A percentile compares a stretch with the other conserved stretches of the same genome.
Conservation (phyloP, 169 alveolate genomes). For the Plasmodium reichenowi region DNA sequence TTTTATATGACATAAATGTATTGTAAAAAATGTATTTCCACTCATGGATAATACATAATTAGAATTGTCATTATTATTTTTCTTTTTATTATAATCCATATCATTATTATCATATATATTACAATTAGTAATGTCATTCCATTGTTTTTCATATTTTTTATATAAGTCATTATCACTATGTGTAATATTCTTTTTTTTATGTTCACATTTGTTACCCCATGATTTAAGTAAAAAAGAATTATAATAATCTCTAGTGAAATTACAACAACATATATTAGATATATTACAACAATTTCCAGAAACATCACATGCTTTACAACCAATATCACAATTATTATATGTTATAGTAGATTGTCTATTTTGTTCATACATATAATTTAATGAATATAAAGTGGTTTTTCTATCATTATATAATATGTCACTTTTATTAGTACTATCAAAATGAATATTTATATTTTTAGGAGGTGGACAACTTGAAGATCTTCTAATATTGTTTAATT, state of each 20-base stretch:
- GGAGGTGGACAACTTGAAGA: constrained; percentile 25
- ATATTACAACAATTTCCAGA: too few relatives aligned
- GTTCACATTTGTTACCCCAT: constrained; percentile 13
- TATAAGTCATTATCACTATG: background rate
- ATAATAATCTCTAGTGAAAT: background rate
- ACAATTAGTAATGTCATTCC: constrained; percentile 2
- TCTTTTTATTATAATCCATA: background rate
- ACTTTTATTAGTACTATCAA: background rate
- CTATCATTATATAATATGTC: background rate
- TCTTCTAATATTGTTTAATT: background rate
- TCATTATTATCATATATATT: constrained; percentile 1
- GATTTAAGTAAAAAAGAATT: constrained; percentile 16
- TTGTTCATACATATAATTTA: background rate
- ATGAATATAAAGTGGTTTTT: constrained; percentile 8
- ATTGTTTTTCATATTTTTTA: constrained; percentile 25
- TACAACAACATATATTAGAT: too few relatives aligned
- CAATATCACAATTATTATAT: background rate
- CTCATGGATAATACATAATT: constrained; percentile 70
- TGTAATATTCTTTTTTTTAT: constrained; percentile 16
- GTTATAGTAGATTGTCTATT: background rate
- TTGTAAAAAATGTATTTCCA: constrained; percentile 44
- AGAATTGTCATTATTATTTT: constrained; percentile 6
- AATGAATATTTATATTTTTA: constrained; percentile 2
- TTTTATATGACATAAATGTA: constrained; percentile 65
- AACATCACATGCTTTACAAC: too few relatives aligned